Base-by-base conservation (phyloP, 345 rosid genomes). In the Gossypium thurberi region DNA sequence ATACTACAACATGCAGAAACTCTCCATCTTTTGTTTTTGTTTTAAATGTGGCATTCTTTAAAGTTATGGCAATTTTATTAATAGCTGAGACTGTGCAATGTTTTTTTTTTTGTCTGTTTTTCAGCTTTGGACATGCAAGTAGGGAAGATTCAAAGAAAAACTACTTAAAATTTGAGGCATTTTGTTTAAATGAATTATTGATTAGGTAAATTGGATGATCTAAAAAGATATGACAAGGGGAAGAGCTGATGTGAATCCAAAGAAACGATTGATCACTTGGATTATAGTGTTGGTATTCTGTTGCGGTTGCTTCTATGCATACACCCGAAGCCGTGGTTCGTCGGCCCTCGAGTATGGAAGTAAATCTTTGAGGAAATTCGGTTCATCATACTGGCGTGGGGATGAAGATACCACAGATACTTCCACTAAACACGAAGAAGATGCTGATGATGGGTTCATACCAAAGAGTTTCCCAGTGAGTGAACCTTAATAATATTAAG, bases 381-480 rank as follows among this genome's bases (percentile, higher is more conserved):
- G 99, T 13, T 81, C 92, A 18, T 82, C 95, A 33, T 85, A 86
- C 82, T 78, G 86, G 84, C 87, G 89, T 26, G 94, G 90, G 61
- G 99, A 91, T 71, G 99, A 88, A 46, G 94, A 87, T 23, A 55
- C 9, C 11, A 86, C 87, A 23, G 91, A 81, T 44, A 59, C 90
- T 82, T 69, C 87, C 0, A 57, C 72, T 33, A 86, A 28, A 33
- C 85, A 78, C 65, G 88, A 67, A 21, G 87, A 85, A 15, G 90
- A 83, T 76, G 84, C 76, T 51, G 86, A 79, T 1, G 88, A 75
- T 78, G 91, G 68, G 77, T 65, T 50, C 67, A 74, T 76, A 1
- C 89, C 80, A 10, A 93, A 91, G 82, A 96, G 90, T 80, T 88
- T 96, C 78, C 98, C 97, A 10, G 99, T 96, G 83, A 85, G 94